Conservation (phyloP, 805 yeast genomes). For the Soucietia sequanensis region DNA sequence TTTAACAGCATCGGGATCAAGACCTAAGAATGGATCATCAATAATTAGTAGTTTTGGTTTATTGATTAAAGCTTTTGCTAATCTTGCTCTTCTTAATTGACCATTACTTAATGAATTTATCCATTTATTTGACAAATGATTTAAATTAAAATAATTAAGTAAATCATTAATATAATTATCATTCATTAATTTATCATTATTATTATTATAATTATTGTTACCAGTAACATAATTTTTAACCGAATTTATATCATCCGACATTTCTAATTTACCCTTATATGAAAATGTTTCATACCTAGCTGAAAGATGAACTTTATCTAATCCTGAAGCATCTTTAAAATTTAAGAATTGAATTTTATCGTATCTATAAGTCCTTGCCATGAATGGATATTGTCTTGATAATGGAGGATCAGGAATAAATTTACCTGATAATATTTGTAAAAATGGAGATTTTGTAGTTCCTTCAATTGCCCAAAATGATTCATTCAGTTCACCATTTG, state of each 20-base stretch:
- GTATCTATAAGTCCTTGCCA: conserved; percentile 25
- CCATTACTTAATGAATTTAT: conserved; percentile 89
- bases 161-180: conserved; percentile 38
- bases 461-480: conserved; percentile 35
- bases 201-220: conserved; percentile 48
- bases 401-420: conserved; percentile 51
- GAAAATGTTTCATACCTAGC: conserved; percentile 83
- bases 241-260: conserved; percentile 65
- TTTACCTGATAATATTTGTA: conserved; percentile 57
- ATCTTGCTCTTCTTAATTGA: conserved; percentile 84
- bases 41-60: conserved; percentile 66
- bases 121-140: conserved; percentile 66
- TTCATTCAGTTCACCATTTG: conserved; percentile 9
- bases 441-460: conserved; percentile 50
- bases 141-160: conserved; percentile 51
- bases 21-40: conserved; percentile 91
- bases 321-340: conserved; percentile 34
- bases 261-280: conserved; percentile 60
- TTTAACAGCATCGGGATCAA: conserved; percentile 72
- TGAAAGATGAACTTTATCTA: conserved; percentile 65
- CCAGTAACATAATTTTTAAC: conserved; percentile 53
- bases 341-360: conserved; percentile 32
- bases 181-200: conserved; percentile 5
- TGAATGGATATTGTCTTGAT: conserved; percentile 55
- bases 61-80: conserved; percentile 70